phyloP scores from a whole-genome alignment of 192 early-diverging fungal species.

The Podila clonocystis region DNA sequence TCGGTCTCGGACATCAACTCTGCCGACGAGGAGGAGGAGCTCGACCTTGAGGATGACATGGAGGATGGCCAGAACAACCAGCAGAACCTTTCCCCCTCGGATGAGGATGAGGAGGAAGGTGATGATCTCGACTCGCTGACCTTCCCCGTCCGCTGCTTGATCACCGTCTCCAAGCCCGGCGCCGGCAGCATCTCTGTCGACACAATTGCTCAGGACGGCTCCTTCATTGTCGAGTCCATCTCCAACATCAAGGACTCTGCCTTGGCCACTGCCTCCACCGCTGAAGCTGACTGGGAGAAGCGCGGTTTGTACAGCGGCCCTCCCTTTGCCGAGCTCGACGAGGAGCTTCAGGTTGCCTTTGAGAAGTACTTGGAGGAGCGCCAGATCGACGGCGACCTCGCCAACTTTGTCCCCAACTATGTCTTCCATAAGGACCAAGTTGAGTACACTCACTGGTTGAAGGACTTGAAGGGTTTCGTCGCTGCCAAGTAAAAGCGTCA shows the following conservation, averaged over 20 bases:
- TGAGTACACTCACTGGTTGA: conserved; percentile 92
- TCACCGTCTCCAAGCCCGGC: conserved; percentile 76
- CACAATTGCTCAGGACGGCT: conserved; percentile 82
- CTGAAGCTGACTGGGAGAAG: conserved; percentile 91
- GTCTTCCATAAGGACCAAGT: conserved; percentile 96
- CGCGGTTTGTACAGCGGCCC: conserved; percentile 91
- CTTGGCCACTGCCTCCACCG: conserved; percentile 68
- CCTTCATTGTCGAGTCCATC: conserved; percentile 88
- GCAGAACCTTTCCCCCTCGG: conserved; percentile 52
- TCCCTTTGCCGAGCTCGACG: conserved; percentile 91
- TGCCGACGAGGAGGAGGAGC: conserved; percentile 73
- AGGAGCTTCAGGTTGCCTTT: conserved; percentile 73
- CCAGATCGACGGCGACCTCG: conserved; percentile 83
- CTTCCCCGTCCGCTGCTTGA: conserved; percentile 81
- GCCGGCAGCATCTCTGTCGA: conserved; percentile 85
- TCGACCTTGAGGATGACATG: conserved; percentile 65
- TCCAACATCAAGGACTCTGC: conserved; percentile 70
- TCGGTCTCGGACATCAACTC: conserved; percentile 88
- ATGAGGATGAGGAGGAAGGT: conserved; percentile 70
- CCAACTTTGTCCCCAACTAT: conserved; percentile 88
- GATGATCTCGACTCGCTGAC: conserved; percentile 62
- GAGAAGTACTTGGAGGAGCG: conserved; percentile 89
- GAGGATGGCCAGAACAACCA: conserved; percentile 43
- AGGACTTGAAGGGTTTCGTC: conserved; percentile 83
- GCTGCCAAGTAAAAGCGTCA: conserved; percentile 56